A percentile compares a stretch with the other conserved stretches of the same genome.
phyloP scores from a whole-genome alignment of 2,329 filamentous ascomycete genomes.

The Botryosphaeria dothidea region DNA sequence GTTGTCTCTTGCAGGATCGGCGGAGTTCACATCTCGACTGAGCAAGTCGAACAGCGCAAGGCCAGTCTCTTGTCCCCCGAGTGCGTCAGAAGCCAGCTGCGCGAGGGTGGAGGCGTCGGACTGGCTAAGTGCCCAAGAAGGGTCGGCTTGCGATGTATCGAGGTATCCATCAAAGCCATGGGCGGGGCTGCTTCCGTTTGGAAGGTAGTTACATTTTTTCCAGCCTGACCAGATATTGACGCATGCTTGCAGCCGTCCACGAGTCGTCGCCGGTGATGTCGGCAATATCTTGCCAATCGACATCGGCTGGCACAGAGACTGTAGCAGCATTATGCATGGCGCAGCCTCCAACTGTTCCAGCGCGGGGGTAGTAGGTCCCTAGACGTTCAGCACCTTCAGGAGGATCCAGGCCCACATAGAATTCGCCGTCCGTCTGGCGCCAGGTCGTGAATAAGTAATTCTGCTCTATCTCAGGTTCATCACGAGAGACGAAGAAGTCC shows the following conservation, averaged over 20 bases:
- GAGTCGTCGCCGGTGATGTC: slow-evolving; percentile 60
- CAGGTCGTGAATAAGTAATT: slow-evolving; percentile 62
- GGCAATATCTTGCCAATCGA: slow-evolving; percentile 61
- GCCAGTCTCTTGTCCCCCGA: slow-evolving; percentile 29
- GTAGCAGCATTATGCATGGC: slow-evolving; percentile 64
- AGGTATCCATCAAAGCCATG: slow-evolving; percentile 63
- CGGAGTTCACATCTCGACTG: slow-evolving; percentile 52
- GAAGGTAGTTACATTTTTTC: slow-evolving; percentile 58
- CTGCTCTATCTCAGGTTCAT: slow-evolving; percentile 46
- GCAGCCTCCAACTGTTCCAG: slow-evolving; percentile 59
- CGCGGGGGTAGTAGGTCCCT: slow-evolving; percentile 60
- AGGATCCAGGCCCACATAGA: slow-evolving; percentile 56
- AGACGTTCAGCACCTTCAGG: slow-evolving; percentile 53
- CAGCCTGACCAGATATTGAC: slow-evolving; percentile 55
- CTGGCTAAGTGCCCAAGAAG: slow-evolving; percentile 48
- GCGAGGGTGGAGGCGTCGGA: slow-evolving; percentile 34
- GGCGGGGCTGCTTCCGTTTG: slow-evolving; percentile 40
- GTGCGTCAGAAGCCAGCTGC: slow-evolving; percentile 34
- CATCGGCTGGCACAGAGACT: slow-evolving; percentile 58
- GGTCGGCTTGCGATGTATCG: slow-evolving; percentile 48
- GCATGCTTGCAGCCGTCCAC: slow-evolving; percentile 61
- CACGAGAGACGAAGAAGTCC: slow-evolving; percentile 66
- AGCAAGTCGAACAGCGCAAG: slow-evolving; percentile 47
- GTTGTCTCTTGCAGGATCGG: slow-evolving; percentile 36
- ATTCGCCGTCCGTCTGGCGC: slow-evolving; percentile 49